Base-by-base conservation (phyloP, 805 yeast species). In the Saturnispora diversa region DNA sequence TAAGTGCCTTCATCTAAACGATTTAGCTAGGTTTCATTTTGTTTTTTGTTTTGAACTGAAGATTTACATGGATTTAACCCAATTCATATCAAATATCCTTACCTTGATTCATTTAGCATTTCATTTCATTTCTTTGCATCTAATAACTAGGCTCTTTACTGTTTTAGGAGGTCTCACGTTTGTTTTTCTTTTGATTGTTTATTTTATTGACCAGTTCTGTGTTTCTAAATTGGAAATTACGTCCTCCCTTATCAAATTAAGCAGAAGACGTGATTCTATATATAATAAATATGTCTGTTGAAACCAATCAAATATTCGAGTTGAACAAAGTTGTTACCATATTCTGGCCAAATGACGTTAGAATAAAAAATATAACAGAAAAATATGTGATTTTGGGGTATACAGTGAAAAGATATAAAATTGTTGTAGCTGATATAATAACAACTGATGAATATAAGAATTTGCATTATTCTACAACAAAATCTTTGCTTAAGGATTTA, bases 261-360 rank as follows among this genome's bases (percentile, higher is more conserved):
- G 27, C 25, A 39, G 28, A 28, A 35, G 52, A 27, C 35, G 52
- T 20, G 42, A 42, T 19, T 49, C 52, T 10, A 49, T 49, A 17
- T 26, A 32, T 13, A 30, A 42, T 16, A 26, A 22, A 40, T 9
- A 29, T 34, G 37, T 25, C 23, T 30, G 25, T 25, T 27, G 34
- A 40, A 13, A 31, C 17, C 12, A 3, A 4, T 12, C 31, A 35
- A 13, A 30, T 10, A 13, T 28, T 17, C 20, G n/a, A 36, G 8
- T 22, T 24, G 9, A 16, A 16, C 6, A 26, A 32, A 17, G 10
- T 17, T 22, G 35, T 39, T n/a, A 33, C 53, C n/a, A 32, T 56
- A 1, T 59, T 56, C 33, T 60, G 64, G 64, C 64, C 65, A 9
- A 37, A 44, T 10, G 63, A 60, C 38, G 33, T 60, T 6, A 23